Evolutionary conservation across 768 basidiomycete genomes (phyloP).

Genomic region (Dioszegia aurantiaca): DNA sequence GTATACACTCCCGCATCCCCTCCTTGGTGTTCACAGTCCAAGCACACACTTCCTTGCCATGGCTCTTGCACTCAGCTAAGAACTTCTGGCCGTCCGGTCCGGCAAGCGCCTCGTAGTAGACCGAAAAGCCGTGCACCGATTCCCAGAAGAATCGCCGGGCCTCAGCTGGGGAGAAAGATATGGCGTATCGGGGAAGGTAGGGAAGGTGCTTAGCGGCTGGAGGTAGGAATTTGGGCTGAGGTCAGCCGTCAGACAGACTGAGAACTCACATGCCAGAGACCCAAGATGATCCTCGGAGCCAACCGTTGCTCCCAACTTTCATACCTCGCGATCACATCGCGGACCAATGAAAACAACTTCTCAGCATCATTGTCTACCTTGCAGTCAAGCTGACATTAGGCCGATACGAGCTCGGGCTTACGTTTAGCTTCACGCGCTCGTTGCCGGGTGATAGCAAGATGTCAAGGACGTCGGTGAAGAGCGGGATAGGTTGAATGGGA

Average conservation of each 20-base stretch:
- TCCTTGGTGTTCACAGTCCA: conserved; percentile 93
- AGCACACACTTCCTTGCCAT: conserved; percentile 80
- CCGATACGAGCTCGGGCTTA: conserved; percentile 46
- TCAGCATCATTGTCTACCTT: conserved; percentile 90
- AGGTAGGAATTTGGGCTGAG: conserved; percentile 78
- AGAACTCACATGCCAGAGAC: conserved; percentile 52
- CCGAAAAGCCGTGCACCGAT: conserved; percentile 78
- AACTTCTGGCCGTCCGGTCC: conserved; percentile 71
- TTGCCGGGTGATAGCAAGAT: conserved; percentile 66
- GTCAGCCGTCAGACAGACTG: conserved; percentile 41
- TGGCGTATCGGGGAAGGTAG: conserved; percentile 79
- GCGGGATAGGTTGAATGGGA: conserved; percentile 83
- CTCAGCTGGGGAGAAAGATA: conserved; percentile 68
- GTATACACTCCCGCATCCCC: conserved; percentile 57
- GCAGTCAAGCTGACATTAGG: conserved; percentile 82
- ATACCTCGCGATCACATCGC: conserved; percentile 63
- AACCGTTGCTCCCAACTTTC: conserved; percentile 38
- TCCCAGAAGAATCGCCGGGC: conserved; percentile 88
- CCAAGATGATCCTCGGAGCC: conserved; percentile 48
- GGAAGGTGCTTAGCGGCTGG: conserved; percentile 73
- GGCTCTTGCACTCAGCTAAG: conserved; percentile 66
- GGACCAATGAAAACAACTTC: conserved; percentile 66
- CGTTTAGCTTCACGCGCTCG: conserved; percentile 54
- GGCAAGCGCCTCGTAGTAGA: conserved; percentile 70
- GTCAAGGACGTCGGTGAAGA: conserved; percentile 76